Evolutionary conservation across 768 basidiomycete species (phyloP), one percentile per base, ranked within the genome.

Genomic region (Amylocystis lapponica): DNA sequence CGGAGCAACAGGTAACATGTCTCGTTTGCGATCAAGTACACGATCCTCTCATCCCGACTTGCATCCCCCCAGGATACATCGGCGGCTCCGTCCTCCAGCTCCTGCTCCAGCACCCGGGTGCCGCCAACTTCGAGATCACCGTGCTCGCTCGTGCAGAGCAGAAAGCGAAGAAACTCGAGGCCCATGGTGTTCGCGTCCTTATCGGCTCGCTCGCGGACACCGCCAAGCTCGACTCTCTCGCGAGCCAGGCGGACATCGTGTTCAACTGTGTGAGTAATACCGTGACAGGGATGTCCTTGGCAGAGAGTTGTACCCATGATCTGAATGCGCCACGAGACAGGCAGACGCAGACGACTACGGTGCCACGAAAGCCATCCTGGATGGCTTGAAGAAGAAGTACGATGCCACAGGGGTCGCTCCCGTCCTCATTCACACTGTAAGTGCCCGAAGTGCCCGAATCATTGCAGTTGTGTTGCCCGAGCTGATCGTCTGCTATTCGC

Each of bases 51-150:
- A 32, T 4, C 8, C 12, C 6, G 12, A 16, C 5, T 2, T 35
- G 12, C 23, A 19, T 11, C 14, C 27, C 19, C 32, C 21, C 25
- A 75, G 78, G 77, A 5, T 81, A 79, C 56, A 74, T 79, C 34
- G 76, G 78, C 1, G 79, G 77, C 19, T 68, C 73, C 2, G 74
- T 78, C 21, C 65, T 81, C 4, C 46, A 64, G 2, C 68, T 64
- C 27, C 62, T 80, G 11, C 62, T 80, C 41, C 55, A 59, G 20
- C 72, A 78, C 48, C 65, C 69, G 10, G 62, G 61, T 20, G 52
- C 64, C 1, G 59, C 66, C 41, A 63, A 61, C 10, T 72, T 76
- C 52, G 54, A 67, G 2, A 68, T 72, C 44, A 74, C 69, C 1
- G 62, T 60, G 19, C 68, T 79, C 16, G 69, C 76, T 5, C 70